Evolutionary conservation across 257 asterid genomes (phyloP).

Genomic region (Anisodus acutangulus): DNA sequence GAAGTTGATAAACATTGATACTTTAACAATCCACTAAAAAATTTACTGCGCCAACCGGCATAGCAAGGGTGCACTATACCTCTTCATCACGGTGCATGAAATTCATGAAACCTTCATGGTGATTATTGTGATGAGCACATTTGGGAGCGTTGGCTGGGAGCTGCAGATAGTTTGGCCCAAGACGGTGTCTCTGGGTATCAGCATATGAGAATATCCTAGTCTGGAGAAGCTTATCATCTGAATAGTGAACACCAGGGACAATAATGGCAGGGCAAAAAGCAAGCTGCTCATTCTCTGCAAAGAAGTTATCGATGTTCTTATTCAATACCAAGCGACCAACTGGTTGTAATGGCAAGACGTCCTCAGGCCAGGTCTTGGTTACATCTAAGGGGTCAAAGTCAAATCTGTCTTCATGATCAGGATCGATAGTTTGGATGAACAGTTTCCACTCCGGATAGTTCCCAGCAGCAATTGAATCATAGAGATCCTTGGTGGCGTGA

Average conservation of each 20-base stretch:
- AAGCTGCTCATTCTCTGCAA: constrained; percentile 60
- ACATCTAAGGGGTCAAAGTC: constrained; percentile 98
- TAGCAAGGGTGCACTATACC: constrained; percentile 36
- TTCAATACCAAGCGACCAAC: constrained; percentile 95
- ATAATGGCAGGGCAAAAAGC: constrained; percentile 58
- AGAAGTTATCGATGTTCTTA: constrained; percentile 84
- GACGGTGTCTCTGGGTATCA: constrained; percentile 60
- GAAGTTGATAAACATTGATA: neutral
- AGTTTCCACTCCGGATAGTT: constrained; percentile 99
- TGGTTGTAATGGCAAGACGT: constrained; percentile 88
- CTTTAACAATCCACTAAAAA: neutral
- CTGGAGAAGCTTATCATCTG: constrained; percentile 58
- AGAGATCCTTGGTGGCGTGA: constrained; percentile 95
- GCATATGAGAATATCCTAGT: constrained; percentile 52
- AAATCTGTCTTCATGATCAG: constrained; percentile 77
- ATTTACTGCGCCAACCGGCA: neutral
- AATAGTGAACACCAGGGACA: constrained; percentile 56
- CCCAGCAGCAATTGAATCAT: constrained; percentile 84
- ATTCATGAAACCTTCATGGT: constrained; percentile 58
- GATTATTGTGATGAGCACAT: constrained; percentile 57
- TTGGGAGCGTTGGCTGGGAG: constrained; percentile 62
- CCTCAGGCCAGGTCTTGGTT: constrained; percentile 97
- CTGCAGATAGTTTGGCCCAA: constrained; percentile 62
- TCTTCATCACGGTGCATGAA: constrained; percentile 62
- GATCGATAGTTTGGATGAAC: constrained; percentile 85